Conservation (phyloP, 2,329 filamentous ascomycete species). For the Trichoderma sp. region DNA sequence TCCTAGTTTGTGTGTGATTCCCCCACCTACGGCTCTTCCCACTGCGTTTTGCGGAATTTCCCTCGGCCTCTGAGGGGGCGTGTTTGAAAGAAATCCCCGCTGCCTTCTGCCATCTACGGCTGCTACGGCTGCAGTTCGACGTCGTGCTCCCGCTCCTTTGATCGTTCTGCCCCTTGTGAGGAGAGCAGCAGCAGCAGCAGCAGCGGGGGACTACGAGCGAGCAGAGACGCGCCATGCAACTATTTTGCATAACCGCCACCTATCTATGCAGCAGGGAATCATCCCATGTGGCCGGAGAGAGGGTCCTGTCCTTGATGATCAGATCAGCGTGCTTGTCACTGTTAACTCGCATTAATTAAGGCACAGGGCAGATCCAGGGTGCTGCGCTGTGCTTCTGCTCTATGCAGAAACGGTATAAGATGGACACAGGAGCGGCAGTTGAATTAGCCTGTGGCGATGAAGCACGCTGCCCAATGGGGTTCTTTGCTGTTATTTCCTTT, state of each 20-base stretch:
- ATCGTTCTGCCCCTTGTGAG: not conserved
- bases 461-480: not conserved
- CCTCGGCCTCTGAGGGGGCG: constrained; percentile 1
- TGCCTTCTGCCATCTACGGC: not conserved
- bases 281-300: constrained; percentile 20
- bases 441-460: not conserved
- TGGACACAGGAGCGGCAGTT: not conserved
- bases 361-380: constrained; percentile 19
- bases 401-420: constrained; percentile 17
- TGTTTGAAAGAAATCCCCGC: not conserved
- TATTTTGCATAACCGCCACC: constrained; percentile 16
- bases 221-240: constrained; percentile 9
- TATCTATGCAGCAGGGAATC: constrained; percentile 19
- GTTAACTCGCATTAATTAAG: constrained; percentile 27
- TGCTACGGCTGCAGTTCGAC: not conserved
- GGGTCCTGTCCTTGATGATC: constrained; percentile 12
- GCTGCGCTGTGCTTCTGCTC: not conserved
- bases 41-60: constrained; percentile 1
- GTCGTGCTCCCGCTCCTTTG: constrained; percentile 5
- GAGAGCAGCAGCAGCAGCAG: not conserved
- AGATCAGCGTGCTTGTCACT: constrained; percentile 19
- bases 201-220: constrained; percentile 11
- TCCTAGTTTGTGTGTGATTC: not conserved
- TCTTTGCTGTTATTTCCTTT: not conserved
- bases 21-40: not conserved